phyloP scores from a whole-genome alignment of 768 basidiomycete genomes.

The Russula lepida region DNA sequence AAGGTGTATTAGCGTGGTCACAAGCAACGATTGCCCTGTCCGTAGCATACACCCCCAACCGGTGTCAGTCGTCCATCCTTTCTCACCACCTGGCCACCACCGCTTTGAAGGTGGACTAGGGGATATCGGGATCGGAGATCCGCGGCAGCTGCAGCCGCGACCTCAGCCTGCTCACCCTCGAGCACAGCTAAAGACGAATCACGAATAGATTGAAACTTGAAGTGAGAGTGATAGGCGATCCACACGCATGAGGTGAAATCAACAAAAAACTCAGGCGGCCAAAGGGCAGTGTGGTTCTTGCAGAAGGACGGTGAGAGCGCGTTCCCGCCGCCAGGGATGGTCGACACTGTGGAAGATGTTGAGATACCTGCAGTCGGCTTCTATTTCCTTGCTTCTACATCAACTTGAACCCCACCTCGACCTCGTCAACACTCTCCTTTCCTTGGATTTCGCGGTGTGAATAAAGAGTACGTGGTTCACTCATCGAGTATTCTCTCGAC shows the following conservation, averaged over 20 bases:
- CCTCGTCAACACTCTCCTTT: no score
- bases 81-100: conserved; percentile 65
- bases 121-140: conserved; percentile 1
- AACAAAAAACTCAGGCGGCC: conserved; percentile 77
- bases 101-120: conserved; percentile 40
- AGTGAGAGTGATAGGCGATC: conserved; percentile 88
- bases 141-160: conserved; percentile 15
- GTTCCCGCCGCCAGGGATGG: conserved; percentile 24
- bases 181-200: conserved; percentile 45
- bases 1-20: conserved; percentile 65
- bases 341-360: conserved; percentile 31
- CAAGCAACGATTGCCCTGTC: conserved; percentile 78
- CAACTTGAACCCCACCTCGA: no score
- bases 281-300: conserved; percentile 28
- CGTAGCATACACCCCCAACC: conserved; percentile 93
- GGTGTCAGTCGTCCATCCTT: conserved; percentile 75
- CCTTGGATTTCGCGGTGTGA: no score
- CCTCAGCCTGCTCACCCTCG: conserved; percentile 28
- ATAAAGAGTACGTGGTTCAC: no score
- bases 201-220: conserved; percentile 71
- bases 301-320: conserved; percentile 29
- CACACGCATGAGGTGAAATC: conserved; percentile 87
- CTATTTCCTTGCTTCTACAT: no score
- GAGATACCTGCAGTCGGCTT: no score
- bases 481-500: no score